phyloP scores from a whole-genome alignment of 345 rosid genomes.

The Eucalyptus fibrosa region DNA sequence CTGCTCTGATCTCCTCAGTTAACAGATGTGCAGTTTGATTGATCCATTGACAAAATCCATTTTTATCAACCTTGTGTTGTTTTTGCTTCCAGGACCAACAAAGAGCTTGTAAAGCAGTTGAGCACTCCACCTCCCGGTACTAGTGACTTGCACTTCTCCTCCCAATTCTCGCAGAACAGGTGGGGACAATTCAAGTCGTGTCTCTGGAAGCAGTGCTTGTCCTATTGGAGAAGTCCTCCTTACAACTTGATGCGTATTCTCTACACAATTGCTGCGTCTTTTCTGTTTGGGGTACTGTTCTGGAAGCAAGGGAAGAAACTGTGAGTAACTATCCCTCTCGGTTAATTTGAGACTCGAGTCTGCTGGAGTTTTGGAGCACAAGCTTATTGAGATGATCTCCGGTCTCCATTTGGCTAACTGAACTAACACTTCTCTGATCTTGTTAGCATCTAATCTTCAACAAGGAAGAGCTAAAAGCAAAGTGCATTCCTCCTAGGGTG shows the following conservation, averaged over 20 bases:
- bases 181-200: conserved; percentile 70
- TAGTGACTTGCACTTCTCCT: conserved; percentile 38
- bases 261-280: conserved; percentile 14
- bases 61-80: background rate
- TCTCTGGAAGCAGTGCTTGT: conserved; percentile 62
- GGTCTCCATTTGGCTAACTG: background rate
- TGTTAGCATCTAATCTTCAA: background rate
- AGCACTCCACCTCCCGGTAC: conserved; percentile 33
- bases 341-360: background rate
- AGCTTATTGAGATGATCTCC: background rate
- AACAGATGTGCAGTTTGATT: background rate
- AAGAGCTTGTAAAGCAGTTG: conserved; percentile 26
- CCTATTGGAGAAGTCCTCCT: conserved; percentile 84
- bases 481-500: background rate
- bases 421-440: background rate
- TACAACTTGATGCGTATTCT: conserved; percentile 50
- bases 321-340: conserved; percentile 17
- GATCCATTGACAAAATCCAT: background rate
- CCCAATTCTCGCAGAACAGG: conserved; percentile 35
- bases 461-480: background rate
- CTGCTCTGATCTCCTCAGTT: background rate
- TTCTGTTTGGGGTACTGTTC: conserved; percentile 46
- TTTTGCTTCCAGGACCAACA: conserved; percentile 27
- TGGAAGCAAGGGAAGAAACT: conserved; percentile 66
- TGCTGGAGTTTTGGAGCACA: background rate